These are phyloP conservation scores for Helenozyma baotianmanensis DNA, from an alignment of 805 yeast genomes.

Conservation along the genomic window DNA sequence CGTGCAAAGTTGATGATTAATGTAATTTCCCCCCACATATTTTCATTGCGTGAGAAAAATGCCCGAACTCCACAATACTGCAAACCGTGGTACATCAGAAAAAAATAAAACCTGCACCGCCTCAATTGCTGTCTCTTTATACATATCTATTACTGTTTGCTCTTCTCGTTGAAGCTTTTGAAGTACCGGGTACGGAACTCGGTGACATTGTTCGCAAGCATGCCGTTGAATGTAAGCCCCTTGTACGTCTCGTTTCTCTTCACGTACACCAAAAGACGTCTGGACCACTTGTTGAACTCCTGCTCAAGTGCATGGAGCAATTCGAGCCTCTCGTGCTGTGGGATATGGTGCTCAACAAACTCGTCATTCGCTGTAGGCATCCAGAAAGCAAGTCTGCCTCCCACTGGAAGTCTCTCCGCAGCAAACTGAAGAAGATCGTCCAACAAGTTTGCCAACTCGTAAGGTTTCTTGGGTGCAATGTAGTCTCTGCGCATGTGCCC, in stretches of 20 bases:
- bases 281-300: conserved; percentile 88
- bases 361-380: conserved; percentile 96
- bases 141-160: no score
- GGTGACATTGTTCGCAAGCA: conserved; percentile 44
- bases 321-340: conserved; percentile 71
- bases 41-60: no score
- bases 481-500: conserved; percentile 78
- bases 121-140: no score
- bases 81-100: no score
- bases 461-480: conserved; percentile 89
- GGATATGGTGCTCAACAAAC: conserved; percentile 61
- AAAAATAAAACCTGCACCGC: no score
- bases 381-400: conserved; percentile 91
- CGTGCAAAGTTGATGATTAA: no score
- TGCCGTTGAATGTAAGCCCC: conserved; percentile 44
- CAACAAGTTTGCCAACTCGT: conserved; percentile 68
- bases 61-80: no score
- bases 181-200: conserved; percentile 75
- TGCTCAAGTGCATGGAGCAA: conserved; percentile 75
- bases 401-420: conserved; percentile 61
- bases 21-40: no score
- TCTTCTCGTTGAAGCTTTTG: conserved; percentile 50
- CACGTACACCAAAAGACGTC: conserved; percentile 77
- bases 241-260: conserved; percentile 50
- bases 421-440: conserved; percentile 77